phyloP scores from a whole-genome alignment of 164 flowering plant genomes.

The Saururus chinensis region DNA sequence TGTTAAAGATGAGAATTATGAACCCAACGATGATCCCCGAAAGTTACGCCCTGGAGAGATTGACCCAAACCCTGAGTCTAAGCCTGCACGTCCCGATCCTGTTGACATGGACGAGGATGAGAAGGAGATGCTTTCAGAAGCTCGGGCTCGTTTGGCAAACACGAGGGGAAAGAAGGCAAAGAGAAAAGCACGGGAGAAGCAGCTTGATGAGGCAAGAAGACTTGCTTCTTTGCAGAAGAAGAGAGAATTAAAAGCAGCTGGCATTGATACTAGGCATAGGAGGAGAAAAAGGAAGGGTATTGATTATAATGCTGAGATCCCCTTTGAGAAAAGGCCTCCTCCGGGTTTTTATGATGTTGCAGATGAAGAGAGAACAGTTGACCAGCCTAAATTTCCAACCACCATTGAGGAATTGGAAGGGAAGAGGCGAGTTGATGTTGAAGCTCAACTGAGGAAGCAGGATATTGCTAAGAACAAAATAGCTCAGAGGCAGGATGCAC shows the following conservation, averaged over 20 bases:
- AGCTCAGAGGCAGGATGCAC: constrained; percentile 91
- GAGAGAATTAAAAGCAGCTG: constrained; percentile 96
- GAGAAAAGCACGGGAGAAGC: constrained; percentile 96
- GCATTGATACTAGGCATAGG: constrained; percentile 63
- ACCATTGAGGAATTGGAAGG: constrained; percentile 98
- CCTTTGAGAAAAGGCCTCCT: constrained; percentile 97
- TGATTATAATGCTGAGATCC: constrained; percentile 94
- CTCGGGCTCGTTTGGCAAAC: constrained; percentile 90
- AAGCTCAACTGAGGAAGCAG: constrained; percentile 80
- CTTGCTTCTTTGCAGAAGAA: constrained; percentile 95
- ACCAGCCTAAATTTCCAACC: constrained; percentile 74
- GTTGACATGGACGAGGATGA: constrained; percentile 99
- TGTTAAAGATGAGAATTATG: constrained; percentile 87
- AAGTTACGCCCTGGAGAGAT: constrained; percentile 95
- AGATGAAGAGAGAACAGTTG: constrained; percentile 76
- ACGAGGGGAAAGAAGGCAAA: constrained; percentile 97
- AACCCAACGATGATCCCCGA: constrained; percentile 86
- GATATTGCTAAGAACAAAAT: constrained; percentile 89
- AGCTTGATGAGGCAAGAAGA: constrained; percentile 97
- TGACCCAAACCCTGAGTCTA: constrained; percentile 95
- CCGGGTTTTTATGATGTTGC: constrained; percentile 82
- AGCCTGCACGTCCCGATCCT: constrained; percentile 98
- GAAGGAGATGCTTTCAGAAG: constrained; percentile 98
- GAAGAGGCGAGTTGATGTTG: constrained; percentile 76
- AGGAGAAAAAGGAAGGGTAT: constrained; percentile 92